Percentiles rank a stretch among this genome's conserved stretches.
These are phyloP conservation scores for Ambrosia hybrid DNA, from an alignment of 140 eudicot genomes.

Conservation along the genomic window DNA sequence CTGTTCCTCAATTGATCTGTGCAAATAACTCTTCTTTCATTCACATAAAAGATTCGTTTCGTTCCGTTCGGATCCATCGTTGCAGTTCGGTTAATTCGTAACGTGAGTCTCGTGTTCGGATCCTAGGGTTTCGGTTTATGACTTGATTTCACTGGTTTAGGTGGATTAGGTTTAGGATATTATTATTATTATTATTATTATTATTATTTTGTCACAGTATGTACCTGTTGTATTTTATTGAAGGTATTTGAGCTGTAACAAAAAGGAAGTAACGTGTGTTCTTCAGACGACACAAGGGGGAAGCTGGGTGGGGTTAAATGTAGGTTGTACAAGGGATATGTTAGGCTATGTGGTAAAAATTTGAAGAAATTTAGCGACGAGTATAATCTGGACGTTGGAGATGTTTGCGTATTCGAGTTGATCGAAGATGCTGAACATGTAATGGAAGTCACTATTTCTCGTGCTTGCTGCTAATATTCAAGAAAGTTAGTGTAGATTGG, in stretches of 20 bases:
- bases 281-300: constrained; percentile 18
- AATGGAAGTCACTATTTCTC: constrained; percentile 18
- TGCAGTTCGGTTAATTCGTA: no score
- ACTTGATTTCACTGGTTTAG: no score
- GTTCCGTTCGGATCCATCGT: no score
- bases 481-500: background rate
- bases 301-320: constrained; percentile 11
- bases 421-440: constrained; percentile 7
- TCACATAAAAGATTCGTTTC: no score
- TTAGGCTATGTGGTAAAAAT: constrained; percentile 4
- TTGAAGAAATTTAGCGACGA: constrained; percentile 27
- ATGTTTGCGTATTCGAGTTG: constrained; percentile 23
- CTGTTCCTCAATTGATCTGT: no score
- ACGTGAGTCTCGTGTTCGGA: no score
- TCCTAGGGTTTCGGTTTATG: no score
- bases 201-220: constrained; percentile 7
- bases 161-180: no score
- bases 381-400: constrained; percentile 16
- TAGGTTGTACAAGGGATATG: background rate
- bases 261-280: constrained; percentile 8
- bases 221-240: constrained; percentile 16
- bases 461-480: background rate
- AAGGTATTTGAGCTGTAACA: constrained; percentile 1
- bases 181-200: no score
- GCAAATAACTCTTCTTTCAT: no score